A percentile compares a stretch with the other conserved stretches of the same genome.
Conservation (phyloP, 1,284 basidiomycete genomes). For the Naganishia sp. region DNA sequence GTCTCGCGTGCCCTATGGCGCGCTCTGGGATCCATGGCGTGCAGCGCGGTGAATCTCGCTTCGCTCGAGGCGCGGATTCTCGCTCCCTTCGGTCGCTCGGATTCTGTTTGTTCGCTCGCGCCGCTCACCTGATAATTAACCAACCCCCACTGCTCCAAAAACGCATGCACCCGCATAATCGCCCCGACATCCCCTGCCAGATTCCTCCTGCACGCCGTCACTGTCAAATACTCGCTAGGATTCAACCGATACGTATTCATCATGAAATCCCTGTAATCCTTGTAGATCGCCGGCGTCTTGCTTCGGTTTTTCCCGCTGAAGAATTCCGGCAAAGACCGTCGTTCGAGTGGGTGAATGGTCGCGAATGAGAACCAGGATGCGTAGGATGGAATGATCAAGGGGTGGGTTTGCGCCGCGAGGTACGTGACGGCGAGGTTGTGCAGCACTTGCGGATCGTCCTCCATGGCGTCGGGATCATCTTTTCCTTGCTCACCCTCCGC, state of each 20-base stretch:
- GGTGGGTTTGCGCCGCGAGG: constrained; percentile 94
- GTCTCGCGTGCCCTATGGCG: too few species aligned
- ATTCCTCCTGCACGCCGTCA: constrained; percentile 94
- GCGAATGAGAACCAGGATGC: constrained; percentile 98
- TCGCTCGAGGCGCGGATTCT: neutral
- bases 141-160: constrained; percentile 98
- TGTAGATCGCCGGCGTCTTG: constrained; percentile 97
- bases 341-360: constrained; percentile 88
- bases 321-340: constrained; percentile 92
- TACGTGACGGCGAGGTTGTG: constrained; percentile 61
- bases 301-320: constrained; percentile 93
- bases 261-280: constrained; percentile 99
- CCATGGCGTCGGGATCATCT: constrained; percentile 24
- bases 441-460: constrained; percentile 44
- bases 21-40: neutral
- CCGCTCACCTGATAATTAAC: constrained; percentile 91
- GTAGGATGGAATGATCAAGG: constrained; percentile 95
- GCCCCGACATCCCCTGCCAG: constrained; percentile 97
- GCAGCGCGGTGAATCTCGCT: too few species aligned
- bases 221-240: constrained; percentile 93
- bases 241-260: constrained; percentile 96
- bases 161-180: constrained; percentile 98
- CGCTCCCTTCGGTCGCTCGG: neutral
- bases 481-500: neutral
- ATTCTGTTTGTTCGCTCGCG: neutral